These are phyloP conservation scores for Noccaea caerulescens DNA, from an alignment of 345 rosid genomes.

Conservation along the genomic window DNA sequence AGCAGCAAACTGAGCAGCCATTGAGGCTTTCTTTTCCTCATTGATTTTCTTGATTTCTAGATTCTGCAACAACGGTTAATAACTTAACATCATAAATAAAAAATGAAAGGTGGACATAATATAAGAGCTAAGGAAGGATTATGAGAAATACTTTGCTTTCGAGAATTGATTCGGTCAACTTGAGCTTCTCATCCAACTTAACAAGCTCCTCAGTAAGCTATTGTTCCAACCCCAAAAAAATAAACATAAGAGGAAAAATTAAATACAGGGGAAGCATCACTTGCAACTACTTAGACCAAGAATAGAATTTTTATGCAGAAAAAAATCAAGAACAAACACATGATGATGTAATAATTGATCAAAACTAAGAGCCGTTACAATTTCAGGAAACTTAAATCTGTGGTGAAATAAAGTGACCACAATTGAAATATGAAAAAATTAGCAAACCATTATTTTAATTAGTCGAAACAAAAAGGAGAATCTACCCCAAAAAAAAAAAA, in stretches of 20 bases:
- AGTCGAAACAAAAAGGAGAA: slow-evolving; percentile 5
- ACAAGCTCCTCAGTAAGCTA: slow-evolving; percentile 92
- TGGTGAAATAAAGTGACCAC: not conserved
- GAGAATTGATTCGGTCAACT: slow-evolving; percentile 82
- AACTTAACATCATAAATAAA: slow-evolving; percentile 7
- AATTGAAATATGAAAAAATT: slow-evolving; percentile 15
- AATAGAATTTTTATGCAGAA: not conserved
- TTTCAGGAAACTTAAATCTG: not conserved
- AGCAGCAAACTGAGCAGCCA: slow-evolving; percentile 99
- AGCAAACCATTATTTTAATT: slow-evolving; percentile 22
- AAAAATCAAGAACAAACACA: slow-evolving; percentile 6
- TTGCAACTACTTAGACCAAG: not conserved
- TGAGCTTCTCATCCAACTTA: slow-evolving; percentile 93
- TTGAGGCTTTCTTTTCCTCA: slow-evolving; percentile 97
- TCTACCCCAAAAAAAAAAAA: not conserved
- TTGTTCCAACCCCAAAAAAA: slow-evolving; percentile 24
- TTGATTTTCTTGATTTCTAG: slow-evolving; percentile 97
- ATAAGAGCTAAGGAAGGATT: not conserved
- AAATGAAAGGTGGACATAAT: not conserved
- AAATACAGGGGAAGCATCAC: slow-evolving; percentile 1
- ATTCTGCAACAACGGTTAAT: slow-evolving; percentile 56
- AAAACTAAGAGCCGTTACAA: slow-evolving; percentile 13
- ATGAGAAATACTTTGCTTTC: slow-evolving; percentile 72
- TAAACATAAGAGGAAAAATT: not conserved
- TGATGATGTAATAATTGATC: slow-evolving; percentile 17